Percentiles rank a stretch among this genome's conserved stretches.
These are phyloP conservation scores for Colletotrichum higginsianum DNA, from an alignment of 2,329 filamentous ascomycete species.

Conservation along the genomic window DNA sequence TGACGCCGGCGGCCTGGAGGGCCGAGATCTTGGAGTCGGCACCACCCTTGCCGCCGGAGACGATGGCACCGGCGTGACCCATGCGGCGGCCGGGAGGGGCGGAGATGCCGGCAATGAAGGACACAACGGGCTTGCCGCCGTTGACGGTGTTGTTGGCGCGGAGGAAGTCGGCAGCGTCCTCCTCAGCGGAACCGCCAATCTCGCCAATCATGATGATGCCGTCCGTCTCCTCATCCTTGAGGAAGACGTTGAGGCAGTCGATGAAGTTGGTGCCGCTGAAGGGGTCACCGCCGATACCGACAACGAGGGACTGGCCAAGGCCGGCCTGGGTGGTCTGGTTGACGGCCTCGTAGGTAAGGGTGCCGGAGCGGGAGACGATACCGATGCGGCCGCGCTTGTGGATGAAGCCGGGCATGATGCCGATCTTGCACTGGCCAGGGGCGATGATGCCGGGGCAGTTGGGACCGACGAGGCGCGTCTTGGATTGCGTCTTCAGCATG, in stretches of 20 bases:
- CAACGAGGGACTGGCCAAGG: slow-evolving; percentile 96
- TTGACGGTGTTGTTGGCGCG: slow-evolving; percentile 91
- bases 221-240: slow-evolving; percentile 95
- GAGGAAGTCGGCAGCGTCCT: slow-evolving; percentile 97
- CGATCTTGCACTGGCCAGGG: slow-evolving; percentile 98
- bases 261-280: slow-evolving; percentile 99
- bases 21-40: slow-evolving; percentile 98
- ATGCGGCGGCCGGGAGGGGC: slow-evolving; percentile 96
- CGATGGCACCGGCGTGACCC: slow-evolving; percentile 99
- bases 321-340: slow-evolving; percentile 99
- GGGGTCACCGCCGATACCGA: slow-evolving; percentile 98
- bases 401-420: slow-evolving; percentile 99
- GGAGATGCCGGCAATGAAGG: slow-evolving; percentile 98
- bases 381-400: slow-evolving; percentile 99
- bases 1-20: slow-evolving; percentile 91
- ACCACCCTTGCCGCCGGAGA: slow-evolving; percentile 96
- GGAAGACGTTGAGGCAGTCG: slow-evolving; percentile 97
- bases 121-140: slow-evolving; percentile 91
- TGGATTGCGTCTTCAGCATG: slow-evolving; percentile 97
- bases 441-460: slow-evolving; percentile 99
- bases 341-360: slow-evolving; percentile 98
- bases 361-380: slow-evolving; percentile 98
- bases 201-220: slow-evolving; percentile 99
- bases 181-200: slow-evolving; percentile 97
- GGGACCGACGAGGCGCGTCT: slow-evolving; percentile 95